These are phyloP conservation scores for Aspergillus mulundensis DNA, from an alignment of 495 filamentous ascomycete genomes.

Conservation along the genomic window DNA sequence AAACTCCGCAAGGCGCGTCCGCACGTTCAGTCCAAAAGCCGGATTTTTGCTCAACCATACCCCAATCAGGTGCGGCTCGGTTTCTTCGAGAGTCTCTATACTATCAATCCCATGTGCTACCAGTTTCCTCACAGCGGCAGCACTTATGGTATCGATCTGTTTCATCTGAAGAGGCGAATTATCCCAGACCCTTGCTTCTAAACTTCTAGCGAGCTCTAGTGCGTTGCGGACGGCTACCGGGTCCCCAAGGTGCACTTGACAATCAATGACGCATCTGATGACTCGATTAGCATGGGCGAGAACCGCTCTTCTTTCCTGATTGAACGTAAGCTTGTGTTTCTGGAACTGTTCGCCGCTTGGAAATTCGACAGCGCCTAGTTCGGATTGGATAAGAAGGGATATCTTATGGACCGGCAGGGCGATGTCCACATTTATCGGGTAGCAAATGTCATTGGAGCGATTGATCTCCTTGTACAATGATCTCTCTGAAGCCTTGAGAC, in stretches of 20 bases:
- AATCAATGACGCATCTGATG: constrained; percentile 83
- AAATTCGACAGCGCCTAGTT: constrained; percentile 72
- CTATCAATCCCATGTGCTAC: constrained; percentile 64
- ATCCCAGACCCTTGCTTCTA: constrained; percentile 83
- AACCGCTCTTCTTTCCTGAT: constrained; percentile 65
- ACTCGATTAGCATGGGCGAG: constrained; percentile 73
- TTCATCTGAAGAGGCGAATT: constrained; percentile 78
- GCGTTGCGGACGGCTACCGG: constrained; percentile 63
- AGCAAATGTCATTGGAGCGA: constrained; percentile 64
- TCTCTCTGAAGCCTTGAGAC: constrained; percentile 72
- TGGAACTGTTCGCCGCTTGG: constrained; percentile 57
- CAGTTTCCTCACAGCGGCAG: constrained; percentile 73
- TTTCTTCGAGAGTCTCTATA: constrained; percentile 65
- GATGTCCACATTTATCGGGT: constrained; percentile 75
- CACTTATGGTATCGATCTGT: constrained; percentile 79
- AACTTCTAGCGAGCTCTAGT: constrained; percentile 72
- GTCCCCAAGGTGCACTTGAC: constrained; percentile 65
- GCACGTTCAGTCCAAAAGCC: constrained; percentile 71
- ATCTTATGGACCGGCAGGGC: constrained; percentile 73
- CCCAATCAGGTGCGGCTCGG: constrained; percentile 70
- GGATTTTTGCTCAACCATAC: constrained; percentile 72
- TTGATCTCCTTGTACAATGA: constrained; percentile 79
- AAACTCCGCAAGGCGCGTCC: constrained; percentile 62
- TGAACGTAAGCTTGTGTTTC: constrained; percentile 58
- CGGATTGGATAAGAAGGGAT: constrained; percentile 78